These are phyloP conservation scores for Trichoderma sp. DNA, from an alignment of 2,329 filamentous ascomycete species.

Conservation along the genomic window DNA sequence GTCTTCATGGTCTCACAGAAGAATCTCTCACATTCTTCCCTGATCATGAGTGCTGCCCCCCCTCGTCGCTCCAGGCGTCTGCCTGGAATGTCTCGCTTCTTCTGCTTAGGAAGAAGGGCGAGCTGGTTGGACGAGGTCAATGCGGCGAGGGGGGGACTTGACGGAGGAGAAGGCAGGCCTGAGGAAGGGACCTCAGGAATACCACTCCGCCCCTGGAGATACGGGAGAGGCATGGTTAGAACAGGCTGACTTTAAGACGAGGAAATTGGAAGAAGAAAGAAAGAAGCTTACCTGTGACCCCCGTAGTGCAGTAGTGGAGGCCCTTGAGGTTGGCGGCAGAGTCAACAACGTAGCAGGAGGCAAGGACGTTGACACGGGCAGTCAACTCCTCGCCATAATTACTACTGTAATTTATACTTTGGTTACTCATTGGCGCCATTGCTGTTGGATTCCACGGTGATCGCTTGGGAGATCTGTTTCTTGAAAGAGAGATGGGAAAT, in stretches of 20 bases:
- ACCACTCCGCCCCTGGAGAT: conserved; percentile 74
- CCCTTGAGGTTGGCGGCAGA: conserved; percentile 69
- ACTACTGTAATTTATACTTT: conserved; percentile 68
- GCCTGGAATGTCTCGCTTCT: conserved; percentile 44
- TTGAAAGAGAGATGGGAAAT: neutral
- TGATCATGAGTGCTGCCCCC: conserved; percentile 95
- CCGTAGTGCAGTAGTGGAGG: conserved; percentile 95
- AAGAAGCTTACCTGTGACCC: conserved; percentile 65
- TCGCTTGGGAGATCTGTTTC: conserved; percentile 1
- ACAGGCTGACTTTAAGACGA: neutral
- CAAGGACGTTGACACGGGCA: conserved; percentile 73
- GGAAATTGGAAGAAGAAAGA: neutral
- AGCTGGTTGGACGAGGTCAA: conserved; percentile 67
- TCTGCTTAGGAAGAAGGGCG: conserved; percentile 59
- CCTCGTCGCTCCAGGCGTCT: conserved; percentile 59
- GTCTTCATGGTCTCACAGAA: conserved; percentile 94
- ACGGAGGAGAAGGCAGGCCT: conserved; percentile 79
- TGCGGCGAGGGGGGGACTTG: conserved; percentile 86
- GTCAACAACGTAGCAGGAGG: conserved; percentile 87
- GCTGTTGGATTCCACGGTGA: conserved; percentile 29
- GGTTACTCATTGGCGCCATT: conserved; percentile 71
- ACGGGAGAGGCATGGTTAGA: neutral
- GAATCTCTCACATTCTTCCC: conserved; percentile 99
- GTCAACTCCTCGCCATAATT: conserved; percentile 70
- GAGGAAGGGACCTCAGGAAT: conserved; percentile 88